Percentiles rank a stretch among this genome's conserved stretches.
Conservation (phyloP, 352 stramenopile species). For the Hyaloperonospora arabidopsidis region DNA sequence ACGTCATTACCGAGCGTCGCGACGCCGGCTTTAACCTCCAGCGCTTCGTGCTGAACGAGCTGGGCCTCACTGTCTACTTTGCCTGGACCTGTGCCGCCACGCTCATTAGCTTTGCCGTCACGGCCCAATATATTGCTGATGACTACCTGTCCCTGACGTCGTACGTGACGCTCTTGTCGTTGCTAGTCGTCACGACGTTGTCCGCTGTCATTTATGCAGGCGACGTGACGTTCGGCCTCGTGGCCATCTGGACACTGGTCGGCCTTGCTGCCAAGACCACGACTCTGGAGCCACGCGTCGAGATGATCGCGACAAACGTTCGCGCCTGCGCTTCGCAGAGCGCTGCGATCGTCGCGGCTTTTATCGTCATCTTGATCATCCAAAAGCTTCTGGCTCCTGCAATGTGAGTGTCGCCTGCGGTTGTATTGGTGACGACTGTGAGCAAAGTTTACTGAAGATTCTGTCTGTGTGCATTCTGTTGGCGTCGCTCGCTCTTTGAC, state of each 20-base stretch:
- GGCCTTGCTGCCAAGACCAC: constrained; percentile 49
- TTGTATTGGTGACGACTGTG: background rate
- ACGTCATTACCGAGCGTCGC: constrained; percentile 39
- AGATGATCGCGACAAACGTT: constrained; percentile 53
- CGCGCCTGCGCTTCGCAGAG: constrained; percentile 52
- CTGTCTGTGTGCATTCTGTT: background rate
- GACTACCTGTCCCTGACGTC: constrained; percentile 44
- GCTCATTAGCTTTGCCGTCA: constrained; percentile 63
- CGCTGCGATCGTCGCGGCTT: constrained; percentile 46
- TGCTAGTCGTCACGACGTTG: constrained; percentile 51
- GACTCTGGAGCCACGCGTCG: constrained; percentile 30
- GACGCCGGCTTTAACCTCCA: constrained; percentile 36
- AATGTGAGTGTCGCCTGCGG: constrained; percentile 21
- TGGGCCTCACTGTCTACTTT: constrained; percentile 64
- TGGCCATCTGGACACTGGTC: constrained; percentile 59
- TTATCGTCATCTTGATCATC: constrained; percentile 45
- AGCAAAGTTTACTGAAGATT: constrained; percentile 2
- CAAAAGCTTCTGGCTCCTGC: constrained; percentile 30
- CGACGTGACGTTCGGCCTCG: constrained; percentile 50
- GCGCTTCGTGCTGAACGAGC: constrained; percentile 49
- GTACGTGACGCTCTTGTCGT: constrained; percentile 50
- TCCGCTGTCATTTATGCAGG: constrained; percentile 46
- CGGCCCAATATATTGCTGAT: constrained; percentile 37
- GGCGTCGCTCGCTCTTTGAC: background rate
- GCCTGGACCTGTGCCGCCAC: constrained; percentile 62